Evolutionary conservation across 2,329 filamentous ascomycete species (phyloP).

Genomic region (Arthroderma sp.): DNA sequence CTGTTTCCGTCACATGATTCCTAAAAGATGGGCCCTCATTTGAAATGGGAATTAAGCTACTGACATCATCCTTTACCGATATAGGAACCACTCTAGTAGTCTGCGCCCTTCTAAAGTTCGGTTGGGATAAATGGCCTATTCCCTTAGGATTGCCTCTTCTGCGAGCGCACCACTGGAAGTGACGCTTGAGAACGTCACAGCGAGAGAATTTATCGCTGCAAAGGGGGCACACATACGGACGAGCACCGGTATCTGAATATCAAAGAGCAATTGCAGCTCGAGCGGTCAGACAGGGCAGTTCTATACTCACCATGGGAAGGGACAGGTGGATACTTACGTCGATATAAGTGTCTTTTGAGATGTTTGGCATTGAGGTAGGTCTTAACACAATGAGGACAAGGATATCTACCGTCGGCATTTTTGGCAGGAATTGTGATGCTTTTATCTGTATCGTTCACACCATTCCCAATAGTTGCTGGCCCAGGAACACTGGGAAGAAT

Average conservation of each 20-base stretch:
- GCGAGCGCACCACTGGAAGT: conserved; percentile 2
- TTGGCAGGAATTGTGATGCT: background rate
- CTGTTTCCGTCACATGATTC: conserved; percentile 31
- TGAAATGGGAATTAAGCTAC: conserved; percentile 30
- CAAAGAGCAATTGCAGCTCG: no score
- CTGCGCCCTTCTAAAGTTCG: conserved; percentile 61
- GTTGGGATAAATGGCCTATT: background rate
- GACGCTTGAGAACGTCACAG: conserved; percentile 3
- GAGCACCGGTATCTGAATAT: conserved; percentile 1
- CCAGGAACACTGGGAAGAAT: conserved; percentile 88
- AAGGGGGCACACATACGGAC: conserved; percentile 1
- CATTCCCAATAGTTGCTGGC: no score
- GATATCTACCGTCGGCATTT: conserved; percentile 2
- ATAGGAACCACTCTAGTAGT: conserved; percentile 30
- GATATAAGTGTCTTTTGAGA: conserved; percentile 2
- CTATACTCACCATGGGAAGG: no score
- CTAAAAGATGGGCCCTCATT: conserved; percentile 31
- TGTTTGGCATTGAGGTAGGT: conserved; percentile 2
- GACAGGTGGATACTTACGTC: background rate
- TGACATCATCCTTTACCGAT: conserved; percentile 33
- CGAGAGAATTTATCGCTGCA: conserved; percentile 1
- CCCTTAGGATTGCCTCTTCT: conserved; percentile 1
- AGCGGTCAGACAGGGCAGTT: no score
- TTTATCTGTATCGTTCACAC: no score
- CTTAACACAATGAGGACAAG: conserved; percentile 3